Evolutionary conservation across 305 asterid genomes (phyloP), one percentile per base, ranked within the genome.

Genomic region (Fraxinus sp.): DNA sequence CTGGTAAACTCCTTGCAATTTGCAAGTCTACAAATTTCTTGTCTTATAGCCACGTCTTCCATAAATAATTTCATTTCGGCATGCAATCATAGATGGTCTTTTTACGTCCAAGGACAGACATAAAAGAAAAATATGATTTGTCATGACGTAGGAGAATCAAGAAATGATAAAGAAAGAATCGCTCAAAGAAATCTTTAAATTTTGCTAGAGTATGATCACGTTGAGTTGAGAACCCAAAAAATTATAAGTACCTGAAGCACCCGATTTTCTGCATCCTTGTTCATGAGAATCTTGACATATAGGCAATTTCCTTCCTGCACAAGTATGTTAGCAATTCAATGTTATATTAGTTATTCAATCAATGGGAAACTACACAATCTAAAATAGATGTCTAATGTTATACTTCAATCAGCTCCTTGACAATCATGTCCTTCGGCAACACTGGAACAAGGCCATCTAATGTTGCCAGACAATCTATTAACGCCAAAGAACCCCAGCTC

Each of bases 331-430:
- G 22, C 74, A 77, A 83, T 74, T 83, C 82, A 64, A 74, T 81
- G 84, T 37, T 64, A 32, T 78, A 72, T 80, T 66, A 66, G 80
- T 64, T 22, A 62, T 76, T 32, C 26, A 79, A 41, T 20, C 76
- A 18, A 79, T 49, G 68, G 81, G 41, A 84, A 26, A 33, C 79
- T 77, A 68, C 28, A 39, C 49, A 37, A 18, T 37, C 66, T 32
- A 77, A 59, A 73, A 24, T 64, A 64, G 37, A 18, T 36, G 75
- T n/a, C 36, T 33, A 77, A 77, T 64, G n/a, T 78, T 84, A 80
- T 93, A 93, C 99, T 93, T 91, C 95, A 87, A 91, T 89, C 87
- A 96, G 90, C 88, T 96, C 97, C 84, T 92, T 93, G 81, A 96
- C 89, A 79, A 93, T 85, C 55, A 87, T 83, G 85, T 89, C 98